phyloP scores from a whole-genome alignment of 2,329 filamentous ascomycete species.

The Aphanocladium album region DNA sequence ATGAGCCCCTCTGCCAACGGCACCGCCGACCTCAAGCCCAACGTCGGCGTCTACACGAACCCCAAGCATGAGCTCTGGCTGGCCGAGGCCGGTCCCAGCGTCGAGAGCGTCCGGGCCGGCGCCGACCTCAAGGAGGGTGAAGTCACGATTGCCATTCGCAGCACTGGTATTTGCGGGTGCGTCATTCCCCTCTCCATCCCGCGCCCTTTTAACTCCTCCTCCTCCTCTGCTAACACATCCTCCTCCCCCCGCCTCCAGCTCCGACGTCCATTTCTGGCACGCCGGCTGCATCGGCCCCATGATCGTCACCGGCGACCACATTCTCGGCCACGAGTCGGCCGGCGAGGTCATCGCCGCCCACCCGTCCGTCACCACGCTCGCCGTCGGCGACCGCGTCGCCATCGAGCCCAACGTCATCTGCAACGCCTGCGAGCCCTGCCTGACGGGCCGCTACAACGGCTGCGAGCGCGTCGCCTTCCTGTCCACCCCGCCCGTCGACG shows the following conservation, averaged over 20 bases:
- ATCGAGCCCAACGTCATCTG: conserved; percentile 94
- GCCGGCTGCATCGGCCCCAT: conserved; percentile 92
- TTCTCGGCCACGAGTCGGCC: conserved; percentile 90
- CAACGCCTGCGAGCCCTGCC: conserved; percentile 81
- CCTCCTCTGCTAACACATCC: neutral
- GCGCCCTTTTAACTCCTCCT: too few relatives aligned
- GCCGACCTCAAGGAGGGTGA: conserved; percentile 70
- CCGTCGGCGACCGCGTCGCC: conserved; percentile 84
- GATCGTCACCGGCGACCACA: conserved; percentile 84
- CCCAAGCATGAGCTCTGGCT: conserved; percentile 90
- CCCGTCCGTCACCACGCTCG: conserved; percentile 70
- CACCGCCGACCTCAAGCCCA: conserved; percentile 55
- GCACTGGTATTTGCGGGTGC: conserved; percentile 93
- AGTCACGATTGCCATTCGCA: conserved; percentile 84
- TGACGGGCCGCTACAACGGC: conserved; percentile 92
- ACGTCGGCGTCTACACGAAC: conserved; percentile 96
- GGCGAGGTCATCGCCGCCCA: conserved; percentile 78
- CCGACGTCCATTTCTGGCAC: conserved; percentile 97
- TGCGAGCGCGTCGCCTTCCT: conserved; percentile 83
- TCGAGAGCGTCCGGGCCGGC: conserved; percentile 67
- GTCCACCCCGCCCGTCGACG: conserved; percentile 83
- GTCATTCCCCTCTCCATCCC: conserved; percentile 19
- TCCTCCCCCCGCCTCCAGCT: conserved; percentile 46
- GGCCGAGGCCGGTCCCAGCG: conserved; percentile 66
- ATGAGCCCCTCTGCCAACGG: conserved; percentile 16